These are phyloP conservation scores for Zalaria obscura DNA, from an alignment of 2,329 filamentous ascomycete species.

Conservation along the genomic window DNA sequence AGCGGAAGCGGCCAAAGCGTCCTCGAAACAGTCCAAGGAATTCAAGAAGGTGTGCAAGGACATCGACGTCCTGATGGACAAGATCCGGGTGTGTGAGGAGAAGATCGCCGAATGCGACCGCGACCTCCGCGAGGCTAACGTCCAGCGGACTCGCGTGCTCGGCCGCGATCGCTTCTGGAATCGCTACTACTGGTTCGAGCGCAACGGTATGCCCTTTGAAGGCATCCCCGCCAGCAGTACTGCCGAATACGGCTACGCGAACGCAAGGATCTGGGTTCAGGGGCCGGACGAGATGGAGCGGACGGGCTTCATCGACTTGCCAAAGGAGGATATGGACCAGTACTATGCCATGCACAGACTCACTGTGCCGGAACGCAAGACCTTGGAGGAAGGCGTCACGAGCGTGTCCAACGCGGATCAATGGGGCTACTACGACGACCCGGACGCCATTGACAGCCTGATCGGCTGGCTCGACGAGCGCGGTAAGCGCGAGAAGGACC, in stretches of 20 bases:
- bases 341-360: constrained; percentile 67
- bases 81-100: constrained; percentile 68
- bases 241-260: constrained; percentile 74
- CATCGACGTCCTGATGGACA: constrained; percentile 73
- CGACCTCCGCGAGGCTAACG: constrained; percentile 86
- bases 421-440: constrained; percentile 85
- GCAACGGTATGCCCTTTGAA: constrained; percentile 92
- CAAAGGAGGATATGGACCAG: constrained; percentile 54
- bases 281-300: constrained; percentile 83
- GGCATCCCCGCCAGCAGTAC: constrained; percentile 83
- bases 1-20: constrained; percentile 43
- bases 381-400: constrained; percentile 69
- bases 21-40: constrained; percentile 57
- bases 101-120: constrained; percentile 79
- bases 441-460: constrained; percentile 61
- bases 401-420: constrained; percentile 63
- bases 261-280: constrained; percentile 92
- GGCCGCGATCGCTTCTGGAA: constrained; percentile 98
- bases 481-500: constrained; percentile 71
- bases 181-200: constrained; percentile 97
- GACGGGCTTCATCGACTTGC: constrained; percentile 71
- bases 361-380: constrained; percentile 75
- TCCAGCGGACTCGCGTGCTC: constrained; percentile 73
- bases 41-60: constrained; percentile 79
- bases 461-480: constrained; percentile 80